Evolutionary conservation across 306 rosid species (phyloP), one percentile per base, ranked within the genome.

Genomic region (Quercus gilva): DNA sequence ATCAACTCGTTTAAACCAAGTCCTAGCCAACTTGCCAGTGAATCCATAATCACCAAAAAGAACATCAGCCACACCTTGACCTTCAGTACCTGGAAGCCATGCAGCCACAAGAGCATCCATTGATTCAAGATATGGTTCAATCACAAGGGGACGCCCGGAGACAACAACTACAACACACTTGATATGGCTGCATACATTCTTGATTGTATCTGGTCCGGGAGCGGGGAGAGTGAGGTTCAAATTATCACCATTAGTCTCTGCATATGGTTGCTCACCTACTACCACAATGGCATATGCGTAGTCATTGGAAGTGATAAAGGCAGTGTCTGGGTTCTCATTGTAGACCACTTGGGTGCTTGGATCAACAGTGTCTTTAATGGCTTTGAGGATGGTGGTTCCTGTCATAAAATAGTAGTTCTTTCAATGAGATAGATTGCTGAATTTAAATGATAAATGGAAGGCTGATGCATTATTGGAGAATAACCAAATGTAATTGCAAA

Each of bases 101-200:
- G 72, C 72, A 67, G 72, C 72, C 52, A 67, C 72, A 9, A 67
- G 72, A 67, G 72, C 72, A 9, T 67, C 72, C 72, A 67, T 19
- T n/a, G 72, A 67, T 35, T 49, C 26, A 33, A 67, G 51, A 33
- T 35, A 67, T 9, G 72, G 51, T 67, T 67, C 72, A 11, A 67
- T 35, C 45, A 67, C 51, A 35, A 67, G 72, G 6, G 72, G 72
- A 19, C 72, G 72, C 2, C 72, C 72, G 8, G 72, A 67, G 28
- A 67, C 1, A 15, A 67, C 51, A n/a, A 67, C 13, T 5, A 67
- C 72, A 8, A 67, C 52, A 67, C 72, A 67, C 72, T 67, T 67
- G 72, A 67, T 45, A 33, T 23, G 29, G 17, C 65, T 26, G 65
- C 65, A 59, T 20, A 59, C 65, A 12, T 59, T 23, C 29, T 59